Base-by-base conservation (phyloP, 2,329 filamentous ascomycete genomes). In the Neophaeococcomyces aloes region DNA sequence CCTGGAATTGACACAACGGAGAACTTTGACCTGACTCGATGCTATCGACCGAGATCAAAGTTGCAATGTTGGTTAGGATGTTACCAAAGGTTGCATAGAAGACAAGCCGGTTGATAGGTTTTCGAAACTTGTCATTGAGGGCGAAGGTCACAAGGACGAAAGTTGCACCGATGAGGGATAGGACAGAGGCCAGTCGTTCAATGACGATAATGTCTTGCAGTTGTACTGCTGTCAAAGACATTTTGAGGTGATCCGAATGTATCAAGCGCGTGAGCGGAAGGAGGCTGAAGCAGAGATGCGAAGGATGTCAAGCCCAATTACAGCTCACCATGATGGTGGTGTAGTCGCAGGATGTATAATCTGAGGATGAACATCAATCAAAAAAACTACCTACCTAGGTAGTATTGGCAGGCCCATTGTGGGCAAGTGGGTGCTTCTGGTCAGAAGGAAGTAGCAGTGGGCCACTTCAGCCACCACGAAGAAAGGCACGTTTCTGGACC, bases 41-140 rank as follows among this genome's bases (percentile, higher is more conserved):
- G 30, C 77, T 83, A 1, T 72, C 69, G 29, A 74, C 72, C 0
- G 81, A 79, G 56, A 89, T 84, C 27, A 89, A 62, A 0, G 85
- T 87, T 1, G 79, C 84, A 14, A 86, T 72, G 59, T 86, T 89
- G 48, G 76, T 77, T 62, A 87, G 69, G 54, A 89, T 71, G 56
- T 94, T 93, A 7, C 85, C 86, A 57, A 85, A 82, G 0, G 82
- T 83, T 5, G 86, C 85, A 59, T 83, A 91, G 61, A 93, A 89
- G 7, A 89, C 79, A 0, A 93, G 71, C 14, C 86, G 74, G 57
- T 91, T 91, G 65, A 91, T 87, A n/a, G 85, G 83, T 57, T 87
- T 89, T 56, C 83, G 82, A 59, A 91, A 91, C 4, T 72, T 71
- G 13, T 70, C 72, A 25, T 80, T 84, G n/a, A 63, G 61, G 23